A percentile compares a stretch with the other conserved stretches of the same genome.
Conservation (phyloP, 75 land plant species). For the Gnetum montanum region DNA sequence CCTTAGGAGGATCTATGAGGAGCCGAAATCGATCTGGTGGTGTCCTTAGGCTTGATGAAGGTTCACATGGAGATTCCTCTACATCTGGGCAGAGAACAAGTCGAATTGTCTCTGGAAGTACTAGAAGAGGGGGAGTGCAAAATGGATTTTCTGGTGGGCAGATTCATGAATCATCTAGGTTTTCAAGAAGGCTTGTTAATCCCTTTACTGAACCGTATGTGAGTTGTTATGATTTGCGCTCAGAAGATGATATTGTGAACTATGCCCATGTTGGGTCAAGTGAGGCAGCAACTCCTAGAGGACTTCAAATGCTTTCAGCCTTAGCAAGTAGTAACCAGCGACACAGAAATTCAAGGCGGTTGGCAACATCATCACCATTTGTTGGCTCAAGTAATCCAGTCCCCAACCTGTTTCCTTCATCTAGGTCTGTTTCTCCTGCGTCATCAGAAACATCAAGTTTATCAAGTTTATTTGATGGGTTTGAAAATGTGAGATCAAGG, state of each 20-base stretch:
- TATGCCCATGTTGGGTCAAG: not conserved
- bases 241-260: not conserved
- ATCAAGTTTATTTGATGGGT: not conserved
- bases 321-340: constrained; percentile 1
- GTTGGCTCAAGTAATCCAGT: not conserved
- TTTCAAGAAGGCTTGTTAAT: constrained; percentile 1
- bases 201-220: constrained; percentile 2
- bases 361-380: not conserved
- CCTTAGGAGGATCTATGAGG: not conserved
- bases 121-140: constrained; percentile 8
- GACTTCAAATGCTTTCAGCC: constrained; percentile 4
- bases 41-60: not conserved
- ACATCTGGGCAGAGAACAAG: not conserved
- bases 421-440: constrained; percentile 2
- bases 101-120: constrained; percentile 8
- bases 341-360: not conserved
- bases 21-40: not conserved
- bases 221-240: not conserved
- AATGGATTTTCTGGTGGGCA: constrained; percentile 5
- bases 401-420: constrained; percentile 3
- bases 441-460: not conserved
- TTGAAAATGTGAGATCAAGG: constrained; percentile 7
- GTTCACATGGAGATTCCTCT: not conserved
- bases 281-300: constrained; percentile 2
- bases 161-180: constrained; percentile 22